phyloP scores from a whole-genome alignment of 1,139 yeast genomes.

The Pichia sp. region DNA sequence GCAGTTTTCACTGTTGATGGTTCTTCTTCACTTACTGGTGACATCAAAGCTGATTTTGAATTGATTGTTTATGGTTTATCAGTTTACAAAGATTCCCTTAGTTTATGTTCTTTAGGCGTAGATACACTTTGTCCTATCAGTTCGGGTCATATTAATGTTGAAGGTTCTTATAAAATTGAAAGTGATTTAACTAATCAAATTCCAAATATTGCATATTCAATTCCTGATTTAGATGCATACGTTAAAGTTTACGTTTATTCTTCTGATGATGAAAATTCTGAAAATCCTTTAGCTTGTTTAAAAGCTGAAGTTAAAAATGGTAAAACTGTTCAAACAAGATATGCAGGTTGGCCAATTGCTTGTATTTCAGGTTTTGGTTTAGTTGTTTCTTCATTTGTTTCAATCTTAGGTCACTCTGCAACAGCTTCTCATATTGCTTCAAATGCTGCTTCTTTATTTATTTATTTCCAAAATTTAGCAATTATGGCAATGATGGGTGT shows the following conservation, averaged over 20 bases:
- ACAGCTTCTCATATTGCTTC: conserved; percentile 98
- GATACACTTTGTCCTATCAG: conserved; percentile 69
- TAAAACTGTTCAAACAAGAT: conserved; percentile 88
- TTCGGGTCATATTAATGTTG: conserved; percentile 79
- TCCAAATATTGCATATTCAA: conserved; percentile 80
- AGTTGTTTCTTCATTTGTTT: conserved; percentile 77
- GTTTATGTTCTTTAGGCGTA: conserved; percentile 57
- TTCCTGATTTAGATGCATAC: conserved; percentile 92
- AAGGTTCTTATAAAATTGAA: conserved; percentile 44
- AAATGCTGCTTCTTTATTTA: conserved; percentile 84
- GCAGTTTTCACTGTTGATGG: conserved; percentile 70
- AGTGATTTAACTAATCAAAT: conserved; percentile 43
- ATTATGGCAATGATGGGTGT: conserved; percentile 96
- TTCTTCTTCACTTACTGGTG: conserved; percentile 69
- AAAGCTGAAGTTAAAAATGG: conserved; percentile 84
- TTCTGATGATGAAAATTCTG: conserved; percentile 33
- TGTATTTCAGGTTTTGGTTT: conserved; percentile 86
- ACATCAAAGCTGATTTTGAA: conserved; percentile 60
- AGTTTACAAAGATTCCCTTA: conserved; percentile 47
- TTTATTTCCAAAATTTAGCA: conserved; percentile 91
- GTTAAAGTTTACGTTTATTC: conserved; percentile 68
- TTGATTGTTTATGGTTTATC: conserved; percentile 83
- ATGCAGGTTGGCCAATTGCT: conserved; percentile 97
- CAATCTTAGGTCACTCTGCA: conserved; percentile 81
- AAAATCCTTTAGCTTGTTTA: conserved; percentile 75